Percentiles rank a stretch among this genome's conserved stretches.
Evolutionary conservation across 2,329 filamentous ascomycete species (phyloP).

Genomic region (Ciborinia camelliae): DNA sequence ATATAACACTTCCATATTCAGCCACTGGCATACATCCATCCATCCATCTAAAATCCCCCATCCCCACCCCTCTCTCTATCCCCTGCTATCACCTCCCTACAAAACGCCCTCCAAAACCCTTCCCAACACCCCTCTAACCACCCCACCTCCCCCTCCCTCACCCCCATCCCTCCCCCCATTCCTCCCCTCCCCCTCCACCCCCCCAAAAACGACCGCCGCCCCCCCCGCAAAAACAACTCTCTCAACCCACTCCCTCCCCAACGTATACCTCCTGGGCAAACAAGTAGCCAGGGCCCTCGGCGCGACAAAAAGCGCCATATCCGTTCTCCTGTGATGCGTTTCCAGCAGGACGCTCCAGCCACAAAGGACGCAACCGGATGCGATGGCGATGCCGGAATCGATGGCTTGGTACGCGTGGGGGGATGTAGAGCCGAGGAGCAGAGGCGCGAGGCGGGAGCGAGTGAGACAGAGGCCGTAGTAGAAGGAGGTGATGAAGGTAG

Average conservation of each 20-base stretch:
- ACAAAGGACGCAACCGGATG: conserved; percentile 70
- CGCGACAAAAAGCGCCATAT: conserved; percentile 77
- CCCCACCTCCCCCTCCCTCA: no score
- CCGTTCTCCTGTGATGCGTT: conserved; percentile 68
- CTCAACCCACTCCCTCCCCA: conserved; percentile 65
- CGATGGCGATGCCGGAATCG: conserved; percentile 64
- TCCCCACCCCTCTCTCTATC: no score
- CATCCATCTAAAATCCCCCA: no score
- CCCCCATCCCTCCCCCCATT: conserved; percentile 51
- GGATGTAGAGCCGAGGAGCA: conserved; percentile 57
- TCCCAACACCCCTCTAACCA: background rate
- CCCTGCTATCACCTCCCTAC: no score
- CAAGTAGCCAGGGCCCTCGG: conserved; percentile 73
- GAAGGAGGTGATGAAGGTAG: conserved; percentile 72
- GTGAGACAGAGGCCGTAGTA: conserved; percentile 82
- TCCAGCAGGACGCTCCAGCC: conserved; percentile 81
- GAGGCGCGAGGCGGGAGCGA: conserved; percentile 70
- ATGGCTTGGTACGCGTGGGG: conserved; percentile 48
- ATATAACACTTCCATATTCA: no score
- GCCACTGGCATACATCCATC: no score
- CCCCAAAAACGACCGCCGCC: conserved; percentile 67
- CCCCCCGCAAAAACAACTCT: conserved; percentile 62
- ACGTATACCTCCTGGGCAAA: conserved; percentile 65
- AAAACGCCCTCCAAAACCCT: background rate
- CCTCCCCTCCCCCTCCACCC: conserved; percentile 57